Percentiles rank a stretch among this genome's conserved stretches.
Evolutionary conservation across 345 rosid species (phyloP).

Genomic region (Ailanthus altissimus): DNA sequence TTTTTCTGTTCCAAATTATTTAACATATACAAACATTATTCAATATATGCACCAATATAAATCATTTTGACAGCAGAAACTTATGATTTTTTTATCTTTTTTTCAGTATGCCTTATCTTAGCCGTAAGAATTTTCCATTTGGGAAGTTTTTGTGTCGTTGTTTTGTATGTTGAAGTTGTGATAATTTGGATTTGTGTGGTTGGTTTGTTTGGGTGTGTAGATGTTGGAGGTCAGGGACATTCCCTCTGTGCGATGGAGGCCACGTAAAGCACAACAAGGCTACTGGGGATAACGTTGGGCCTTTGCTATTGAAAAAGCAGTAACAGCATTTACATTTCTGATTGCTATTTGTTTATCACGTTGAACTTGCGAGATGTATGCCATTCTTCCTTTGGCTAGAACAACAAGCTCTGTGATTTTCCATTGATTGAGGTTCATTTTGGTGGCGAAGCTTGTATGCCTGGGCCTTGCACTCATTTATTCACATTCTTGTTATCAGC

Average conservation of each 20-base stretch:
- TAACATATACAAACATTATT: no score
- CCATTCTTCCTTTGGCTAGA: background rate
- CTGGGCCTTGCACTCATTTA: no score
- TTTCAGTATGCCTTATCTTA: no score
- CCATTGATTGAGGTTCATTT: background rate
- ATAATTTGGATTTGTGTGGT: background rate
- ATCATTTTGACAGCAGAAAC: no score
- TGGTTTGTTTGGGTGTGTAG: slow-evolving; percentile 32
- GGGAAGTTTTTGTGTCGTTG: background rate
- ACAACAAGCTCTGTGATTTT: background rate
- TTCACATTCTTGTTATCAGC: no score
- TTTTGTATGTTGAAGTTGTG: background rate
- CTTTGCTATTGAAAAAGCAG: slow-evolving; percentile 63
- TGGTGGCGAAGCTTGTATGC: background rate
- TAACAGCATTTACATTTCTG: slow-evolving; percentile 14
- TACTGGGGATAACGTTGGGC: slow-evolving; percentile 89
- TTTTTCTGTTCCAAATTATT: no score
- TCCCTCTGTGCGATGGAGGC: slow-evolving; percentile 86
- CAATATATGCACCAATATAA: no score
- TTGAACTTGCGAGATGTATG: background rate
- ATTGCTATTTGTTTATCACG: background rate
- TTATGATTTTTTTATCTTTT: no score
- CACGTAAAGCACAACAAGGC: slow-evolving; percentile 97
- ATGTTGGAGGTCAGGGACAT: slow-evolving; percentile 93
- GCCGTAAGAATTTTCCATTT: no score